Evolutionary conservation across 2,329 filamentous ascomycete genomes (phyloP), one percentile per base, ranked within the genome.

Genomic region (Hortaea sp.): DNA sequence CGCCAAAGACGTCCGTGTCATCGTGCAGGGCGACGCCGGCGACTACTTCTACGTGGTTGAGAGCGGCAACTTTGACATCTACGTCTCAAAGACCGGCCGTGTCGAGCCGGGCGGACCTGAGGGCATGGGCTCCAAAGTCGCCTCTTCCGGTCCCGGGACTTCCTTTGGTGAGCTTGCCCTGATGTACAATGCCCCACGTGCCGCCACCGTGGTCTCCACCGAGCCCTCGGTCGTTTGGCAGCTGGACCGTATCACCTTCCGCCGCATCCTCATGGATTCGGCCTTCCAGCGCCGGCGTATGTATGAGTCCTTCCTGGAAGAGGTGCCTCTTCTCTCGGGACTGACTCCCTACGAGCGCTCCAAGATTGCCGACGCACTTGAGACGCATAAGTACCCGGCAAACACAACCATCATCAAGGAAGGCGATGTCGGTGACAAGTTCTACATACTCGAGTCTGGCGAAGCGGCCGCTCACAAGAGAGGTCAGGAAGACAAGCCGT

Each of bases 11-110:
- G 82, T 82, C 63, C 76, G 95, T 76, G 88, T 98, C 48, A 97
- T 98, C 56, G 84, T 82, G 42, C 92, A 98, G 71, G 92, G 92
- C 46, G 92, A 97, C 61, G 84, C 89, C 0, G 92, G 92, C 39
- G 92, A 98, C 68, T 97, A 85, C 72, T 98, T 98, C 70, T 98
- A 98, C 66, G 82, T 98, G 28, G 88, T 97, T 12, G 92, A 98
- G 66, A 85, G 83, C 53, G 92, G 92, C 37, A 75, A 76, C 20
- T 97, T 97, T 60, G 88, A 95, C 58, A 84, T 97, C 47, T 87
- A 92, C 62, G 89, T 97, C 67, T 89, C 95, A 65, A 66, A 76
- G 9, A 76, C 76, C 7, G 90, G 92, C 49, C 72, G 79, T 37
- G 75, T 94, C 45, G 85, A 94, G 62, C 75, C 88, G 6, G 90